Percentiles rank a stretch among this genome's conserved stretches.
Conservation (phyloP, 2,329 filamentous ascomycete species). For the Trichoderma hamatum region DNA sequence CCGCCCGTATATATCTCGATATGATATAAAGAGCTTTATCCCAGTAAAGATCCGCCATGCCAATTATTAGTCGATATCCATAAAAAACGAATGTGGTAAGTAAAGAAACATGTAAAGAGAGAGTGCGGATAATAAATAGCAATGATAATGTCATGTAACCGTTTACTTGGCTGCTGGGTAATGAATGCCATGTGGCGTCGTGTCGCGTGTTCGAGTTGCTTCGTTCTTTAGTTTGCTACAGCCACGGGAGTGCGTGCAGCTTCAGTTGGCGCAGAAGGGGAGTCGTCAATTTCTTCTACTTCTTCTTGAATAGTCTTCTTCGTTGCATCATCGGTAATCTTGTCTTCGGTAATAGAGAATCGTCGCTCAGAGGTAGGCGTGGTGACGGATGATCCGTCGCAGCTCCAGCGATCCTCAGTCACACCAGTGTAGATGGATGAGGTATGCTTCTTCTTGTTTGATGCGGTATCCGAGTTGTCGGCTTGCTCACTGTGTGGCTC, state of each 20-base stretch:
- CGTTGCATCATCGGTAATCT: constrained; percentile 39
- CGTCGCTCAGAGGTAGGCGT: constrained; percentile 45
- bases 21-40: constrained; percentile 23
- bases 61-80: constrained; percentile 24
- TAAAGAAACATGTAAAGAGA: neutral
- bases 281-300: constrained; percentile 19
- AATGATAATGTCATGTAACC: constrained; percentile 16
- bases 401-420: constrained; percentile 44
- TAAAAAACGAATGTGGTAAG: neutral
- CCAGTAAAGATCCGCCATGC: constrained; percentile 26
- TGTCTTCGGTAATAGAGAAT: constrained; percentile 40
- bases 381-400: constrained; percentile 43
- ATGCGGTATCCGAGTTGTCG: constrained; percentile 37
- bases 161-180: constrained; percentile 20
- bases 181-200: constrained; percentile 28
- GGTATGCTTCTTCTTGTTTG: constrained; percentile 42
- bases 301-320: constrained; percentile 36
- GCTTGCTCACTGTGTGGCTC: constrained; percentile 31
- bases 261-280: constrained; percentile 16
- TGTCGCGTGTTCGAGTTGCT: constrained; percentile 22
- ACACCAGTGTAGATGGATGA: constrained; percentile 45
- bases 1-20: constrained; percentile 12
- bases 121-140: constrained; percentile 6
- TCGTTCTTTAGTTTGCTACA: constrained; percentile 21
- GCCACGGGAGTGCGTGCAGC: neutral